Conservation (phyloP, 768 basidiomycete species). For the Sporobolomyces pararoseus region DNA sequence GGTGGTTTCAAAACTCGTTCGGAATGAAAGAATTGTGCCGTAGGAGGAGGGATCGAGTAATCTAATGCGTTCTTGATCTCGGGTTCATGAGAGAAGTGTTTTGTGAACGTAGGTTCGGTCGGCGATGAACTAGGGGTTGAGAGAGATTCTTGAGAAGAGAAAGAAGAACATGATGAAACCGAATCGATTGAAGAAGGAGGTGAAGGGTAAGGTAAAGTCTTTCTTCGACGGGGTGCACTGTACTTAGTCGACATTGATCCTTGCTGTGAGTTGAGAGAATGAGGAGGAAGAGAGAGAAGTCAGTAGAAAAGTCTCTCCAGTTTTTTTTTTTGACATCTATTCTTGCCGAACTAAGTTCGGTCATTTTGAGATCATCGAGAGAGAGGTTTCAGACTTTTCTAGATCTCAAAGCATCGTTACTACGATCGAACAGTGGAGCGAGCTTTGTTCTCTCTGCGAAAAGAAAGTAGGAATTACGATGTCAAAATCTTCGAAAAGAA, state of each 20-base stretch:
- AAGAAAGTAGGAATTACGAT: too few relatives aligned
- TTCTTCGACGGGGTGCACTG: not conserved
- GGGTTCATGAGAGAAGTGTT: slow-evolving; percentile 4
- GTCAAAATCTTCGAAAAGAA: too few relatives aligned
- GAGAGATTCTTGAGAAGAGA: not conserved
- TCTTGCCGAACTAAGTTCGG: too few relatives aligned
- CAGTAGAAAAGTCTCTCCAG: not conserved
- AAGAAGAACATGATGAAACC: slow-evolving; percentile 6
- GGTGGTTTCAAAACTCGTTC: not conserved
- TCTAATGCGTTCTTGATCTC: too few relatives aligned
- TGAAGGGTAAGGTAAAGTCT: slow-evolving; percentile 3
- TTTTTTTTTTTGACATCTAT: not conserved
- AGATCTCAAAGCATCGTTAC: too few relatives aligned
- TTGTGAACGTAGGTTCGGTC: not conserved
- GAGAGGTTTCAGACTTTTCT: too few relatives aligned
- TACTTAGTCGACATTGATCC: not conserved
- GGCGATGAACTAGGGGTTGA: too few relatives aligned
- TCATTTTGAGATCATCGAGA: too few relatives aligned
- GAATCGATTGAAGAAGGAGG: slow-evolving; percentile 2
- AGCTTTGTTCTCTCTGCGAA: too few relatives aligned
- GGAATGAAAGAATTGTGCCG: not conserved
- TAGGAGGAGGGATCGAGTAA: too few relatives aligned
- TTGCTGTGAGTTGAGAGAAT: not conserved
- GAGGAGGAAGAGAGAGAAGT: not conserved
- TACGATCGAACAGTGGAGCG: too few relatives aligned